Conservation (phyloP, 345 rosid species). For the Boechera divaricarpa region DNA sequence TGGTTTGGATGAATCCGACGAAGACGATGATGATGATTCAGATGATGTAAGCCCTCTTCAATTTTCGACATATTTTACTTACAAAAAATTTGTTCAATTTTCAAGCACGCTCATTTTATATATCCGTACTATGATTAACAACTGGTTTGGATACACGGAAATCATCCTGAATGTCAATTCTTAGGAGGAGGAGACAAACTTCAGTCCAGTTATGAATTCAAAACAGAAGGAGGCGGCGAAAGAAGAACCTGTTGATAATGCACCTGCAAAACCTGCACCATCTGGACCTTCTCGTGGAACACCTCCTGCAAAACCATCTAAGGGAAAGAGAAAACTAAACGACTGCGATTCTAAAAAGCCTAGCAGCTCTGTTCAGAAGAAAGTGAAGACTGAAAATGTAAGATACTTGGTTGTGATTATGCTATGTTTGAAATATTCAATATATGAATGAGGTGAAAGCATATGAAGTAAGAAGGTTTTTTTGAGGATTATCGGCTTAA, state of each 20-base stretch:
- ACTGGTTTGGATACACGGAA: conserved; percentile 4
- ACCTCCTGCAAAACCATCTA: conserved; percentile 72
- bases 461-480: background rate
- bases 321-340: conserved; percentile 82
- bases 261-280: conserved; percentile 69
- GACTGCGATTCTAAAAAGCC: conserved; percentile 72
- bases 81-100: background rate
- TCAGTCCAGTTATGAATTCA: conserved; percentile 60
- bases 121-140: background rate
- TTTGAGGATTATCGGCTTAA: background rate
- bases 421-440: background rate
- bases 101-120: background rate
- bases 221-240: conserved; percentile 70
- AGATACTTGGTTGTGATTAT: conserved; percentile 36
- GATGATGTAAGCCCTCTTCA: conserved; percentile 68
- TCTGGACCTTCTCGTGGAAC: conserved; percentile 73
- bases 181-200: conserved; percentile 61
- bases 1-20: conserved; percentile 79
- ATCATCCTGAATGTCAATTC: conserved; percentile 3
- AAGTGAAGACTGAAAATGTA: conserved; percentile 88
- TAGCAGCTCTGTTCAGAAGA: conserved; percentile 68
- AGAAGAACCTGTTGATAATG: conserved; percentile 79
- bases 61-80: background rate
- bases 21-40: conserved; percentile 83
- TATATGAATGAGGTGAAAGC: conserved; percentile 2